Conservation (phyloP, 768 basidiomycete genomes). For the Rhodocollybia butyracea region DNA sequence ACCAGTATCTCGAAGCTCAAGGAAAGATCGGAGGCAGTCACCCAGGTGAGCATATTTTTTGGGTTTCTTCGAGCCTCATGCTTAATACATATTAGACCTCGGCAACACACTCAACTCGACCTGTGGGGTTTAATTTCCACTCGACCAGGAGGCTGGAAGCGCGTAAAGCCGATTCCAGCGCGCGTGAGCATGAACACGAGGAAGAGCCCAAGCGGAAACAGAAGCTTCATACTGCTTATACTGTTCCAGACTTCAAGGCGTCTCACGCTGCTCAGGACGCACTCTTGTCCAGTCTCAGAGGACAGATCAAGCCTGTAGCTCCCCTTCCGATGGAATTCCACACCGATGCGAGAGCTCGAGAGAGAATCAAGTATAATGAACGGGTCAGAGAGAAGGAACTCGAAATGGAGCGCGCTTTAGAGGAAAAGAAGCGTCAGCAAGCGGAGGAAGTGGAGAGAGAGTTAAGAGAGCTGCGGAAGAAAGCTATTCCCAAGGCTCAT, state of each 20-base stretch:
- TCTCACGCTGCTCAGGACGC: conserved; percentile 51
- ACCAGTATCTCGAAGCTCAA: neutral
- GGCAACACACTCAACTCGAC: conserved; percentile 37
- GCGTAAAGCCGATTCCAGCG: conserved; percentile 31
- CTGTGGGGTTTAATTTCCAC: conserved; percentile 51
- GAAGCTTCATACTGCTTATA: conserved; percentile 20
- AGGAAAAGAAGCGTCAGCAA: conserved; percentile 42
- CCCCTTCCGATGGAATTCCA: conserved; percentile 45
- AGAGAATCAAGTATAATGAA: conserved; percentile 64
- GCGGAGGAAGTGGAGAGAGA: conserved; percentile 59
- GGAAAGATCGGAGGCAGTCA: neutral
- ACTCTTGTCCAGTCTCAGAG: conserved; percentile 39
- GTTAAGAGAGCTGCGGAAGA: conserved; percentile 58
- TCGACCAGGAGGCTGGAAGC: conserved; percentile 46
- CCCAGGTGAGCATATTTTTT: neutral
- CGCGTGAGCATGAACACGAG: conserved; percentile 30
- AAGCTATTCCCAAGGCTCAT: conserved; percentile 64
- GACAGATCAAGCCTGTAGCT: conserved; percentile 43
- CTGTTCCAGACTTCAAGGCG: conserved; percentile 50
- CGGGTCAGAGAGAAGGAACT: conserved; percentile 52
- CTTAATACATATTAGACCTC: neutral
- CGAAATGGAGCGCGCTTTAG: conserved; percentile 44
- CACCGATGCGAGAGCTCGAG: conserved; percentile 56
- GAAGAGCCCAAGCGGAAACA: conserved; percentile 16
- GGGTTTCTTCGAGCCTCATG: neutral